Base-by-base conservation (phyloP, 1,284 basidiomycete genomes). In the Neonothopanus nambi region DNA sequence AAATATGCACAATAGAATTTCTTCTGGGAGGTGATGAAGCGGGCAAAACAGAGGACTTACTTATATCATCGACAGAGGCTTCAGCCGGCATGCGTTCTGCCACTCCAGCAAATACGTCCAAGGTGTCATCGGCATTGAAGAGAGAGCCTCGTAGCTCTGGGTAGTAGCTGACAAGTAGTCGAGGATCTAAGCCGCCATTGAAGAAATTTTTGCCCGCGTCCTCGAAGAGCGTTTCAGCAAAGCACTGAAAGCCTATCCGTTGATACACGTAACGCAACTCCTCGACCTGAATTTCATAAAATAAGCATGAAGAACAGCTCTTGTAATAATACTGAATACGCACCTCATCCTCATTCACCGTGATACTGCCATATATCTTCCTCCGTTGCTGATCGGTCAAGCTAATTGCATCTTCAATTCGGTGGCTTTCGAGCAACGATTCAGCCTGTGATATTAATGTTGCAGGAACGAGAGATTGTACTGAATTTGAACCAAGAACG, bases 231-330 rank as follows among this genome's bases (percentile, higher is more conserved):
- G 88, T 91, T 65, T 89, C 84, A 17, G 71, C 67, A 59, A 93
- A 76, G 58, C 82, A 84, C 66, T 84, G 80, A 64, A 89, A 89
- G 18, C 87, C 91, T 54, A 92, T 79, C 44, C 83, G 80, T 64
- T 91, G 88, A 64, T 89, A 89, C 36, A 91, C 78, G 64, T 92
- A 93, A 58, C 75, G 75, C 38, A 91, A 67, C 61, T 87, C 86
- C 43, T 89, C 84, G 52, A 75, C 72, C 82, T 87, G 60, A 20
- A 51, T 15, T 11, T 43, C n/a, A 49, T 36, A 18, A 52, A 50
- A 41, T 48, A 36, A 38, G 28, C 35, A 11, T 9, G 30, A 3
- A 33, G 1, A 48, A 30, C 46, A 24, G 33, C 17, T 7, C 21
- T 24, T 17, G 50, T 13, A 13, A 17, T 30, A 33, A 50, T 8